Base-by-base conservation (phyloP, 805 yeast species). In the Saturnispora saitoi region DNA sequence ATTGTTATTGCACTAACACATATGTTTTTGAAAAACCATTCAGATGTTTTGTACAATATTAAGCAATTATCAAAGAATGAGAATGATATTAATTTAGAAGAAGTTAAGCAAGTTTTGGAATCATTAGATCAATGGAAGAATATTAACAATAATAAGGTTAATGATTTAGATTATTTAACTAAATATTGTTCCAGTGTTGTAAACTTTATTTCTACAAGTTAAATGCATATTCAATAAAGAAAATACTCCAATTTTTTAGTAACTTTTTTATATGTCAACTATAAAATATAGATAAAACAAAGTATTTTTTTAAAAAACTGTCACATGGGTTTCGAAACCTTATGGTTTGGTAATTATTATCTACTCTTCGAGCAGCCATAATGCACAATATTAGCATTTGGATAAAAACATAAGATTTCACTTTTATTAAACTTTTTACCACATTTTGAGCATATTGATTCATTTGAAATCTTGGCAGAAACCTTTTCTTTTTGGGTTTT, bases 171-270 rank as follows among this genome's bases (percentile, higher is more conserved):
- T 58, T 77, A 75, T 29, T 65, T 86, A 51, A 77, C 78, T 36
- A 85, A 88, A 61, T 87, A 80, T 65, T 86, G 95, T 64, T 75
- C 93, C 1, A 90, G 95, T 50, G 88, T 89, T 15, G 67, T 85
- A 30, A 75, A 72, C 54, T 80, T 86, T 58, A 70, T 87, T 43
- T 62, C 72, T 5, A 66, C 74, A 36, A 69, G 67, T n/a, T 70
- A 62, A 48, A 15, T 34, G 19, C 7, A 17, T n/a, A 19, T n/a
- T n/a, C n/a, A n/a, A n/a, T 26, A 19, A 14, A 22, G 28, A 32
- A 20, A 19, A 4, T 6, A 6, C 9, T 9, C 28, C 28, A 24
- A 24, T 24, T 9, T 9, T 24, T 38, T 37, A 26, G 43, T 39
- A 28, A 34, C 26, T 15, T 19, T 20, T 49, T 24, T 51, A 36